Conservation (phyloP, 208 protist species). For the Leishmania amazonensis region DNA sequence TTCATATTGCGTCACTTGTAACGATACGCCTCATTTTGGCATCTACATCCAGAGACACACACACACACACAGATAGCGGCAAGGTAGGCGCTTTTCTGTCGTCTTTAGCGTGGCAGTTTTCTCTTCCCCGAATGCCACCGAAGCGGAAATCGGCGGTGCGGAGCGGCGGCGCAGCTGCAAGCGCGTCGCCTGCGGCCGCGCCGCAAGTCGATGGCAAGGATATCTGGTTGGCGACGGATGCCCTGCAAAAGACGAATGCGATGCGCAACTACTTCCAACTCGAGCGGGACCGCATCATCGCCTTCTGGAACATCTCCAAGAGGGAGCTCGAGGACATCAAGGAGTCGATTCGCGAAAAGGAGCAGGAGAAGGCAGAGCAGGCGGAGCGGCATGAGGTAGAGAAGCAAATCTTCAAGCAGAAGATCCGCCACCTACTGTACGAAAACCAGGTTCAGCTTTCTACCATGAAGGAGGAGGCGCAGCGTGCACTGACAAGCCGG, state of each 20-base stretch:
- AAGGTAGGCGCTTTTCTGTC: not conserved
- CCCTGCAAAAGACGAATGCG: conserved; percentile 93
- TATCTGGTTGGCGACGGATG: conserved; percentile 89
- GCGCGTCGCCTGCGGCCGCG: conserved; percentile 18
- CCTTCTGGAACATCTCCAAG: conserved; percentile 96
- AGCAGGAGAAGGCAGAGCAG: conserved; percentile 94
- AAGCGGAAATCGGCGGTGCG: conserved; percentile 19
- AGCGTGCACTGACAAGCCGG: conserved; percentile 86
- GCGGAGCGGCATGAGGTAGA: conserved; percentile 95
- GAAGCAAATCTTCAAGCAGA: conserved; percentile 97
- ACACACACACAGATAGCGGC: not conserved
- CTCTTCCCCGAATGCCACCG: conserved; percentile 35
- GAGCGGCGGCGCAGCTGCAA: conserved; percentile 14
- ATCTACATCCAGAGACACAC: not conserved
- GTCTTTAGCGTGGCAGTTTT: conserved; percentile 1
- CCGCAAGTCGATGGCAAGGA: conserved; percentile 64
- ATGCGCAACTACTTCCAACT: conserved; percentile 98
- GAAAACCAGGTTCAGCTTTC: conserved; percentile 95
- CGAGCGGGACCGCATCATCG: conserved; percentile 95
- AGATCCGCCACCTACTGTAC: conserved; percentile 96
- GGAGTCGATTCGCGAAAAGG: conserved; percentile 84
- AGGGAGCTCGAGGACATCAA: conserved; percentile 90
- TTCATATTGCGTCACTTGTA: not conserved
- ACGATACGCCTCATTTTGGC: not conserved
- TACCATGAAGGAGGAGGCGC: conserved; percentile 87